Evolutionary conservation across 2,329 filamentous ascomycete species (phyloP).

Genomic region (Penicillium sp.): DNA sequence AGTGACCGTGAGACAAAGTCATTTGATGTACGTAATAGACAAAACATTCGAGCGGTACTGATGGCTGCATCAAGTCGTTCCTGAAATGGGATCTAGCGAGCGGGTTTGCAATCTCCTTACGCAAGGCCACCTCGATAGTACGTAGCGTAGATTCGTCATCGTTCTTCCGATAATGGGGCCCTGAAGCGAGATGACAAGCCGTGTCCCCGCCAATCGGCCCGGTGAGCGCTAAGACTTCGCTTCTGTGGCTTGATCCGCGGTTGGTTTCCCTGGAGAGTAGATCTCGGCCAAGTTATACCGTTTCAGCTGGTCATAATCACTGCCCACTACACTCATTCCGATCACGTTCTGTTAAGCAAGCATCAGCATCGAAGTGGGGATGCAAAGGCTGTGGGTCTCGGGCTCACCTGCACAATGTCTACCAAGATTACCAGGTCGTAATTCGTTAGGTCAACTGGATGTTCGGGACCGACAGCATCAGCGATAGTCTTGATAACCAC

Average conservation of each 20-base stretch:
- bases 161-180: neutral
- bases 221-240: conserved; percentile 1
- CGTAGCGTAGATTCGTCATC: neutral
- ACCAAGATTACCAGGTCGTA: conserved; percentile 59
- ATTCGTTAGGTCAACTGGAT: conserved; percentile 56
- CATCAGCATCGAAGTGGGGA: conserved; percentile 12
- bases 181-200: neutral
- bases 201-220: neutral
- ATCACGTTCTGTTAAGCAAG: conserved; percentile 51
- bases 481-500: conserved; percentile 57
- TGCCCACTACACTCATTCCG: conserved; percentile 59
- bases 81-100: conserved; percentile 1
- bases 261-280: conserved; percentile 44
- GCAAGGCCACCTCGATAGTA: neutral
- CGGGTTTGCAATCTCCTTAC: neutral
- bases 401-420: conserved; percentile 56
- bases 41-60: conserved; percentile 1
- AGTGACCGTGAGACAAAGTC: neutral
- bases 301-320: conserved; percentile 57
- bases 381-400: neutral
- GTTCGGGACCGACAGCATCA: conserved; percentile 51
- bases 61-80: conserved; percentile 5
- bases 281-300: conserved; percentile 60
- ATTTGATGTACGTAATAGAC: conserved; percentile 1
- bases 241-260: neutral